These are phyloP conservation scores for Patellaria atrata DNA, from an alignment of 495 filamentous ascomycete species.

Conservation along the genomic window DNA sequence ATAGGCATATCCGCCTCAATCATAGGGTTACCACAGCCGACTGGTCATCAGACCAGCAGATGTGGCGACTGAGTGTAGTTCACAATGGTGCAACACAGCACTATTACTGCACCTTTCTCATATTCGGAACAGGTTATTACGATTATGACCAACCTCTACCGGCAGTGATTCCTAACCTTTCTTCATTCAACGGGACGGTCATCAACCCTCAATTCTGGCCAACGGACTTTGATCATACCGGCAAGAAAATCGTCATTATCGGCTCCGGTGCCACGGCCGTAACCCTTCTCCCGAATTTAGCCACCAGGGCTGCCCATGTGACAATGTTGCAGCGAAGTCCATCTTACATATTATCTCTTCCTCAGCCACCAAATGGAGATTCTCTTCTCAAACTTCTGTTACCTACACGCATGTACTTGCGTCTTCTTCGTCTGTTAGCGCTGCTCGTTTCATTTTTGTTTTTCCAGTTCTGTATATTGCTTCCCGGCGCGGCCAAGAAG, in stretches of 20 bases:
- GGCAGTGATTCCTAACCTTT: constrained; percentile 43
- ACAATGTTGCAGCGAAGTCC: constrained; percentile 23
- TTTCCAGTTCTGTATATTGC: constrained; percentile 41
- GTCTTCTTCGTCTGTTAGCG: constrained; percentile 33
- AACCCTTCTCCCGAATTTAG: constrained; percentile 16
- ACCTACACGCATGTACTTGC: constrained; percentile 26
- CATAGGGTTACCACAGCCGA: constrained; percentile 41
- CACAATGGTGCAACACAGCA: constrained; percentile 32
- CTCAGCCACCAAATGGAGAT: too few species aligned
- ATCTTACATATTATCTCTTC: constrained; percentile 12
- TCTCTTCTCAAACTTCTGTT: constrained; percentile 32
- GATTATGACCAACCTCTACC: constrained; percentile 23
- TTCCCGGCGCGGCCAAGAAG: constrained; percentile 36
- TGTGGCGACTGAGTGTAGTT: constrained; percentile 47
- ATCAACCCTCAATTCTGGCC: constrained; percentile 54
- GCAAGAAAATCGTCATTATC: constrained; percentile 23
- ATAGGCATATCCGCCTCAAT: constrained; percentile 42
- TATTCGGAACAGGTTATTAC: constrained; percentile 21
- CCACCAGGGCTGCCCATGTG: constrained; percentile 11
- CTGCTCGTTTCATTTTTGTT: constrained; percentile 33
- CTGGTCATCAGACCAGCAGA: constrained; percentile 46
- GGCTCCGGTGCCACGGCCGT: constrained; percentile 20
- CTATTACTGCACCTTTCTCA: constrained; percentile 12
- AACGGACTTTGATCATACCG: constrained; percentile 21
- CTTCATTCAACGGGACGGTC: constrained; percentile 39